Percentiles rank a stretch among this genome's conserved stretches.
Conservation (phyloP, 352 stramenopile genomes). For the Globisporangium radiosum region DNA sequence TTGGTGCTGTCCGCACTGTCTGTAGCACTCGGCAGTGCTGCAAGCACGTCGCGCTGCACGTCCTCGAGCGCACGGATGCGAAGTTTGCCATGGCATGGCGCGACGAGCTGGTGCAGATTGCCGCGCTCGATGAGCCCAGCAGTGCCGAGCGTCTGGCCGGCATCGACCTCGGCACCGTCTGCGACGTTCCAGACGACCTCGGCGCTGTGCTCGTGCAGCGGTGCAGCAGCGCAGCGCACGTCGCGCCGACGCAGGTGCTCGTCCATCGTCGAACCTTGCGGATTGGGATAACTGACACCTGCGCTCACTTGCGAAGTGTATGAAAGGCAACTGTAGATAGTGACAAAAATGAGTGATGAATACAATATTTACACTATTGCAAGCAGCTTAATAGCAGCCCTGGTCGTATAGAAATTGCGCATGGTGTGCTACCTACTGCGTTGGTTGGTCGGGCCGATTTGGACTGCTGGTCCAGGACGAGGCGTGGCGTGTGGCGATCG, state of each 20-base stretch:
- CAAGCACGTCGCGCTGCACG: background rate
- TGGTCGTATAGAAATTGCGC: too few relatives aligned
- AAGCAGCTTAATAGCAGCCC: too few relatives aligned
- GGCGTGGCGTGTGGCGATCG: too few relatives aligned
- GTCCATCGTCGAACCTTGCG: slow-evolving; percentile 1
- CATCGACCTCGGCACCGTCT: slow-evolving; percentile 44
- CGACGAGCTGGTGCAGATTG: slow-evolving; percentile 39
- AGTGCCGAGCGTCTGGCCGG: slow-evolving; percentile 47
- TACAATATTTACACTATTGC: too few relatives aligned
- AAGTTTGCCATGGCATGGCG: slow-evolving; percentile 91
- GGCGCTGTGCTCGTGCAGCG: slow-evolving; percentile 16
- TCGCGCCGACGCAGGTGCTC: slow-evolving; percentile 59
- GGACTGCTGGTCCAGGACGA: too few relatives aligned
- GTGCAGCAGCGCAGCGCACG: slow-evolving; percentile 25
- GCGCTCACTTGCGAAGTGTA: too few relatives aligned
- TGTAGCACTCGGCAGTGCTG: background rate
- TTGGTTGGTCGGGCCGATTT: too few relatives aligned
- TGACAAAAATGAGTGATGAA: too few relatives aligned
- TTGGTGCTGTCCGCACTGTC: background rate
- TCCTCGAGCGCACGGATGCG: slow-evolving; percentile 15
- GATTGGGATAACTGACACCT: too few relatives aligned
- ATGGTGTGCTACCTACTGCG: too few relatives aligned
- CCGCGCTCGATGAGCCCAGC: slow-evolving; percentile 51
- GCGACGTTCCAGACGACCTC: slow-evolving; percentile 39
- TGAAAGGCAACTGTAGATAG: too few relatives aligned